Conservation (phyloP, 202 grass and related monocot genomes). For the Dendrocalamus latiflorus region DNA sequence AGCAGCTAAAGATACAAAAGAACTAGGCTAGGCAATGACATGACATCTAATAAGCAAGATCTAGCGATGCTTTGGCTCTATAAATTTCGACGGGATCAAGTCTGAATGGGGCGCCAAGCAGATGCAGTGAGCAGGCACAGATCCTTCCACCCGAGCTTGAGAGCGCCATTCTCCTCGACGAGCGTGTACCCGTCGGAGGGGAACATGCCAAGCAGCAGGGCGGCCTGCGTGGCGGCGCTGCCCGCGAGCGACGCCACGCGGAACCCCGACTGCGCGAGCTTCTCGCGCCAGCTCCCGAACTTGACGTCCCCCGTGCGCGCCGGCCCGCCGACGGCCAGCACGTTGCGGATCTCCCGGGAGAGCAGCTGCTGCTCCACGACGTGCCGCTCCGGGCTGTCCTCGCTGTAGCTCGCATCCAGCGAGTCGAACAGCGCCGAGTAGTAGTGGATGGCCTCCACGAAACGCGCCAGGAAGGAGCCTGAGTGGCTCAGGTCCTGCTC, state of each 20-base stretch:
- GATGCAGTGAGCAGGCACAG: slow-evolving; percentile 75
- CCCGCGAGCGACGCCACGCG: slow-evolving; percentile 54
- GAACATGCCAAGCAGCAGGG: slow-evolving; percentile 83
- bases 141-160: slow-evolving; percentile 88
- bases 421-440: slow-evolving; percentile 97
- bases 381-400: slow-evolving; percentile 74
- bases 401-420: slow-evolving; percentile 77
- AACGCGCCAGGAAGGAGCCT: slow-evolving; percentile 69
- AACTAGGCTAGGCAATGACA: too few relatives aligned
- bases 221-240: slow-evolving; percentile 69
- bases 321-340: slow-evolving; percentile 76
- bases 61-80: too few relatives aligned
- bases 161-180: slow-evolving; percentile 67
- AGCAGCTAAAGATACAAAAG: too few relatives aligned
- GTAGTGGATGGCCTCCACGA: slow-evolving; percentile 98
- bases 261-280: slow-evolving; percentile 70
- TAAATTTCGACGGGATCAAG: too few relatives aligned
- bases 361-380: slow-evolving; percentile 90
- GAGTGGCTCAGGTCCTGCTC: slow-evolving; percentile 92
- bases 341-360: slow-evolving; percentile 81
- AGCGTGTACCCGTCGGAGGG: slow-evolving; percentile 77
- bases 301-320: slow-evolving; percentile 62
- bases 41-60: too few relatives aligned
- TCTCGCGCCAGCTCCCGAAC: slow-evolving; percentile 81
- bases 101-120: slow-evolving; percentile 69